A percentile compares a stretch with the other conserved stretches of the same genome.
phyloP scores from a whole-genome alignment of 257 asterid genomes.

The Fraxinus excelsior region DNA sequence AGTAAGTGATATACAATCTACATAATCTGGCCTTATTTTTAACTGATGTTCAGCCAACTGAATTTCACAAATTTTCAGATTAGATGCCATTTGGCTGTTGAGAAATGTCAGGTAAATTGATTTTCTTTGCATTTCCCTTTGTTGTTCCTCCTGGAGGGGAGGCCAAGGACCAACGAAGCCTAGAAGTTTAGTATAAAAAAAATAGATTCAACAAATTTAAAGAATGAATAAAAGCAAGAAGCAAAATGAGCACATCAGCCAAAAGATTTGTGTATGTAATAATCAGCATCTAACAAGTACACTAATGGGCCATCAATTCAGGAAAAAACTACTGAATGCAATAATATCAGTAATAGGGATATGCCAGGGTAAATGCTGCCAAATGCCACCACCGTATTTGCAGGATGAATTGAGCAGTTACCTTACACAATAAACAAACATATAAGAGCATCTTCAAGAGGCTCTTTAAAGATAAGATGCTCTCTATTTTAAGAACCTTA shows the following conservation, averaged over 20 bases:
- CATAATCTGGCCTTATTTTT: background rate
- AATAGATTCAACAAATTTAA: constrained; percentile 1
- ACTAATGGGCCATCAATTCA: background rate
- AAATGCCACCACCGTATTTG: background rate
- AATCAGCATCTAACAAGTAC: background rate
- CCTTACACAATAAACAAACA: background rate
- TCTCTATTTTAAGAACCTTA: no score
- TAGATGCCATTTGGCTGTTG: background rate
- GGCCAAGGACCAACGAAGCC: background rate
- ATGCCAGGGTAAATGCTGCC: background rate
- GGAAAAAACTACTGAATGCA: background rate
- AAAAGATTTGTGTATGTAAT: background rate
- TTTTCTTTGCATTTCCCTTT: background rate
- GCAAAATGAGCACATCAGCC: background rate
- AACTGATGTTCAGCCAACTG: background rate
- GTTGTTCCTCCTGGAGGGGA: background rate
- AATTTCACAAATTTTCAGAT: background rate
- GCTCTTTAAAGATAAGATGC: no score
- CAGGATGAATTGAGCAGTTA: background rate
- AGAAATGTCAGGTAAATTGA: background rate
- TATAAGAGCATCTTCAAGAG: no score
- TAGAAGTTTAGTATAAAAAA: background rate
- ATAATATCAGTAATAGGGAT: background rate
- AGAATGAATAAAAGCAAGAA: constrained; percentile 3
- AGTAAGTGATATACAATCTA: background rate